Evolutionary conservation across 495 filamentous ascomycete species (phyloP).

Genomic region (Podospora pseudopauciseta): DNA sequence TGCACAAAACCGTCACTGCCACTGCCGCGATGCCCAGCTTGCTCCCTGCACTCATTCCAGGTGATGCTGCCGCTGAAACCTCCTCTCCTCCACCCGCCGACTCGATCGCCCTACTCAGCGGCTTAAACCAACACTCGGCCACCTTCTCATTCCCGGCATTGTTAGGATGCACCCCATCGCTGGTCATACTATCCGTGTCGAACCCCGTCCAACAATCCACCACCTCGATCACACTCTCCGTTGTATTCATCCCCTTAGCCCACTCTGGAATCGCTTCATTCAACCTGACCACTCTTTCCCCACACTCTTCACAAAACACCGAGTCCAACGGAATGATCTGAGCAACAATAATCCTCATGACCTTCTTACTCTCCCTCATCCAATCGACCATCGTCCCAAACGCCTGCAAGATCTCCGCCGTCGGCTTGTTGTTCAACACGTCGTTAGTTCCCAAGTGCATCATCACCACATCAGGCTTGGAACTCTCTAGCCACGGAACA

Average conservation of each 20-base stretch:
- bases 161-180: slow-evolving; percentile 48
- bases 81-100: not conserved
- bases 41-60: not conserved
- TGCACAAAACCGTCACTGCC: not conserved
- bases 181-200: slow-evolving; percentile 29
- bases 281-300: slow-evolving; percentile 29
- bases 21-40: not conserved
- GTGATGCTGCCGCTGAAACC: not conserved
- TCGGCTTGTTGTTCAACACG: slow-evolving; percentile 37
- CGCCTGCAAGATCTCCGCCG: slow-evolving; percentile 35
- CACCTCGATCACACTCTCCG: slow-evolving; percentile 39
- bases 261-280: slow-evolving; percentile 41
- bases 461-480: slow-evolving; percentile 42
- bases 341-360: slow-evolving; percentile 19
- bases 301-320: slow-evolving; percentile 30
- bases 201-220: slow-evolving; percentile 48
- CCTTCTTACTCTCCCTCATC: not conserved
- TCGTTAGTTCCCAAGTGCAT: slow-evolving; percentile 52
- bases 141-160: slow-evolving; percentile 38
- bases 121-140: slow-evolving; percentile 36
- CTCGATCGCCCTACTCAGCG: slow-evolving; percentile 16
- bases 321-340: slow-evolving; percentile 47
- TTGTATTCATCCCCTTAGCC: slow-evolving; percentile 35
- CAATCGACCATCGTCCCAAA: slow-evolving; percentile 16
- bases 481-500: slow-evolving; percentile 37